Evolutionary conservation across 139 green algal species (phyloP), one percentile per base, ranked within the genome.

Genomic region (Tetraselmis striata): DNA sequence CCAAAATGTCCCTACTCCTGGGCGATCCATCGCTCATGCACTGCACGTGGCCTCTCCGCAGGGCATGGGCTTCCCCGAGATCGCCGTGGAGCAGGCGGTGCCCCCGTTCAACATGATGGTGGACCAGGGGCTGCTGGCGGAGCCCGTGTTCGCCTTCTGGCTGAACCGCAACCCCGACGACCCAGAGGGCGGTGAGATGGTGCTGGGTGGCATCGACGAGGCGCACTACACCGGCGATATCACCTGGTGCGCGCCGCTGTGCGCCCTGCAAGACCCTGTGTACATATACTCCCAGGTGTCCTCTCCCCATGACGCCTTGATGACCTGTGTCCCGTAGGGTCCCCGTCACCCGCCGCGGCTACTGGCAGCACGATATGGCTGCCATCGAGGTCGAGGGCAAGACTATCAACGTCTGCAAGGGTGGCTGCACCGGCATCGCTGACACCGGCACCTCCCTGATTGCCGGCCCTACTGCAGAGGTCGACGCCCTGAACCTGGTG

Each of bases 91-190:
- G 67, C 81, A 89, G 32, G 93, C 94, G 2, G 82, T 77, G 1
- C 97, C 97, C 0, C 92, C 93, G 25, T 98, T 99, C 86, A 92
- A 96, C 76, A 96, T 95, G 77, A 92, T 96, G 82, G 29, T 98
- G 1, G 88, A 95, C 25, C 90, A 97, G 82, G 85, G 84, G 0
- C 82, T 97, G 67, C 81, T 99, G 29, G 85, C 88, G 0, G 89
- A 96, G 84, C 93, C 94, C 0, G 84, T 99, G 2, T 99, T 99
- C 89, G 96, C 91, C 30, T 99, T 99, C 90, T 99, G 95, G 96
- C 85, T 99, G 5, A 98, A 97, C 88, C 87, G 91, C n/a, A 83
- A 95, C 81, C 87, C 91, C 25, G 80, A 93, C 45, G 89, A 83
- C 23, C 58, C 75, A 27, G 87, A 88, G 23, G 97, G 97, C 2